A percentile compares a stretch with the other conserved stretches of the same genome.
Conservation (phyloP, 352 stramenopile genomes). For the Pelagophyceae sp. region DNA sequence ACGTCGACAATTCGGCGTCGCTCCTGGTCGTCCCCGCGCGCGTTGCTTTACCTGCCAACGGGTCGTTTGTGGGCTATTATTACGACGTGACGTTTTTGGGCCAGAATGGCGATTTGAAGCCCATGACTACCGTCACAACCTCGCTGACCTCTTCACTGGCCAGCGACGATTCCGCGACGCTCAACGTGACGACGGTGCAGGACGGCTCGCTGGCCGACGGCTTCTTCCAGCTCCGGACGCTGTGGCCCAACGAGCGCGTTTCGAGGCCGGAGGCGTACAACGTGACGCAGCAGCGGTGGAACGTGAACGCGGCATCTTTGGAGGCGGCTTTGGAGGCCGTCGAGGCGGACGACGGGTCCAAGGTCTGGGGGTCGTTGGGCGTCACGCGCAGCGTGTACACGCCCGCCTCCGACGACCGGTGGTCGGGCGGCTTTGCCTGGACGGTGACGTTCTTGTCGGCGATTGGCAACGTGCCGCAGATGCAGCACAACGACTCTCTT, state of each 20-base stretch:
- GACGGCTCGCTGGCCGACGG: slow-evolving; percentile 50
- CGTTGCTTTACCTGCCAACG: not conserved
- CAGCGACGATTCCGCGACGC: slow-evolving; percentile 22
- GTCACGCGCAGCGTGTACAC: slow-evolving; percentile 69
- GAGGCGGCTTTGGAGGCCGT: slow-evolving; percentile 52
- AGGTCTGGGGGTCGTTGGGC: slow-evolving; percentile 68
- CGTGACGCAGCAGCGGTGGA: slow-evolving; percentile 62
- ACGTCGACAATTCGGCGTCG: not conserved
- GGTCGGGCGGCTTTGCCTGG: slow-evolving; percentile 85
- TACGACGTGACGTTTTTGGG: slow-evolving; percentile 49
- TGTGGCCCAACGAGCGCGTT: slow-evolving; percentile 53
- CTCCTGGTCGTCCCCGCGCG: not conserved
- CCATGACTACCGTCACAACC: slow-evolving; percentile 29
- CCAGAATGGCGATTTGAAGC: slow-evolving; percentile 44
- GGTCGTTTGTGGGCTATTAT: slow-evolving; percentile 39
- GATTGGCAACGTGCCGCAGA: slow-evolving; percentile 66
- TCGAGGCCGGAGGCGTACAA: slow-evolving; percentile 45
- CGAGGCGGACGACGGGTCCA: slow-evolving; percentile 41
- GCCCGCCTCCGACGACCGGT: slow-evolving; percentile 62
- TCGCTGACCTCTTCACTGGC: slow-evolving; percentile 20
- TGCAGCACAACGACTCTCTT: slow-evolving; percentile 40
- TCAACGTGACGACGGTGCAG: slow-evolving; percentile 44
- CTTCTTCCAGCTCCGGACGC: slow-evolving; percentile 46
- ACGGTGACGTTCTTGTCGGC: slow-evolving; percentile 73
- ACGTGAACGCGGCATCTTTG: slow-evolving; percentile 49